Conservation (phyloP, 208 protist genomes). For the Trypanosoma brucei region DNA sequence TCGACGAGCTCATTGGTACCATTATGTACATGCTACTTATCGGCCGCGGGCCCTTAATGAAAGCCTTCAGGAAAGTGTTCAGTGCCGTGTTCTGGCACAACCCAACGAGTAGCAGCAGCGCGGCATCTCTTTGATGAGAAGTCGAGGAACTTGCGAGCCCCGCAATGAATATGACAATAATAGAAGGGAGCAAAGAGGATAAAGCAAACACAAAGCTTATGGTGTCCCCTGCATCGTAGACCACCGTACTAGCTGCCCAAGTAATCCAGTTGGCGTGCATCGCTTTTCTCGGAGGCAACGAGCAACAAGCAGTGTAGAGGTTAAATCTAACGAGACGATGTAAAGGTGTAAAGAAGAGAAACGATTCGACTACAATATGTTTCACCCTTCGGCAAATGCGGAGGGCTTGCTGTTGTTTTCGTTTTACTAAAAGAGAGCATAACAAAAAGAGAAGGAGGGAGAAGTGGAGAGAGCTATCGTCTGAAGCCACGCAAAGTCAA, state of each 20-base stretch:
- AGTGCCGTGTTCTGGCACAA: constrained; percentile 38
- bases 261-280: constrained; percentile 30
- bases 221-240: constrained; percentile 40
- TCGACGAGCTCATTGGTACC: neutral
- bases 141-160: constrained; percentile 48
- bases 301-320: no score
- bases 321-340: no score
- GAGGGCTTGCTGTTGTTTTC: no score
- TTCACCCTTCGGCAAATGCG: no score
- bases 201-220: constrained; percentile 60
- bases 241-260: constrained; percentile 46
- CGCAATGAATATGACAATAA: constrained; percentile 57
- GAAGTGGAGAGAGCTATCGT: no score
- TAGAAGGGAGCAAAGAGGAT: constrained; percentile 45
- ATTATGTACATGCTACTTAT: constrained; percentile 38
- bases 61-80: constrained; percentile 45
- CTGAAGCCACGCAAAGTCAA: no score
- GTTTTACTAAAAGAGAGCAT: no score
- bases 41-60: constrained; percentile 37
- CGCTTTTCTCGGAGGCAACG: no score
- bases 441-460: no score
- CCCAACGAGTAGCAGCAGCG: constrained; percentile 51
- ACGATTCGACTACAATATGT: neutral
- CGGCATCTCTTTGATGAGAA: constrained; percentile 28
- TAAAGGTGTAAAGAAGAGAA: constrained; percentile 6